A percentile compares a stretch with the other conserved stretches of the same genome.
Evolutionary conservation across 1,139 yeast species (phyloP).

Genomic region (Geotrichum candidum): DNA sequence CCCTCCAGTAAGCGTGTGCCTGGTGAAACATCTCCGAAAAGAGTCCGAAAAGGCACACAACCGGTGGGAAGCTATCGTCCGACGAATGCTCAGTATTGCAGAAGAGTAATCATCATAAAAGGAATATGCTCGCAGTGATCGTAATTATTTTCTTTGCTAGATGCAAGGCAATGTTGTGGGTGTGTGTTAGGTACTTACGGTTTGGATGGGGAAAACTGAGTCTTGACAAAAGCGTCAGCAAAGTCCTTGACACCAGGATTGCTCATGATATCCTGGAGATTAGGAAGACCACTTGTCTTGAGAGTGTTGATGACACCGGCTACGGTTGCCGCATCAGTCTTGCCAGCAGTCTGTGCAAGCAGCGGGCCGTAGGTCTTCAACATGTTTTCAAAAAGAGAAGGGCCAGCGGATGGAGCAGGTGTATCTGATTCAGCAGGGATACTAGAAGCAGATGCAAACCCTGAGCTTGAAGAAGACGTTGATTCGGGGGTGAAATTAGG

Average conservation of each 20-base stretch:
- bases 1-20: neutral
- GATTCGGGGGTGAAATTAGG: constrained; percentile 23
- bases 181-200: neutral
- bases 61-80: neutral
- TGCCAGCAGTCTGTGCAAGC: constrained; percentile 76
- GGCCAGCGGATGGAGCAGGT: constrained; percentile 41
- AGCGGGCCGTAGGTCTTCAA: constrained; percentile 60
- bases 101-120: constrained; percentile 7
- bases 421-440: constrained; percentile 49
- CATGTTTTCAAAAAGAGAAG: constrained; percentile 69
- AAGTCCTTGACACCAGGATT: constrained; percentile 70
- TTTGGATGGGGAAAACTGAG: neutral
- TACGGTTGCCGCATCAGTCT: constrained; percentile 83
- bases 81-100: constrained; percentile 6
- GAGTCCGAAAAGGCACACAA: neutral
- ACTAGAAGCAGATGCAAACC: constrained; percentile 21
- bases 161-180: neutral
- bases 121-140: neutral
- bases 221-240: constrained; percentile 35
- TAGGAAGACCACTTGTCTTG: constrained; percentile 39
- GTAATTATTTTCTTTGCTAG: neutral
- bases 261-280: constrained; percentile 64
- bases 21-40: constrained; percentile 6
- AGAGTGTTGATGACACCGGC: constrained; percentile 37
- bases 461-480: constrained; percentile 30